Evolutionary conservation across 129 eudicot genomes (phyloP).

Genomic region (Tanacetum coccineum): DNA sequence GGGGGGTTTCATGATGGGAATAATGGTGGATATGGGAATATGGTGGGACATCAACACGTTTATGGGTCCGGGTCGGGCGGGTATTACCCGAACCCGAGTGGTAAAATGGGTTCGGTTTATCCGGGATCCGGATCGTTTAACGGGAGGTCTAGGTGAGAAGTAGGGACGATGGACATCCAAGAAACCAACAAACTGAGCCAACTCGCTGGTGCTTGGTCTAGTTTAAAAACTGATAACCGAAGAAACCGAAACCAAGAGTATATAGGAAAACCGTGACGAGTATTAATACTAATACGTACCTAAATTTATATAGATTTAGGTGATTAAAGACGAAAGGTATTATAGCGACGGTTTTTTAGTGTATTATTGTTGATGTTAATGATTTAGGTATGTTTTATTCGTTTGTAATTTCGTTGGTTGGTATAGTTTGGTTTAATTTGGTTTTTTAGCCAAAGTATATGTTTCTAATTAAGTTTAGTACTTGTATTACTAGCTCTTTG

Average conservation of each 20-base stretch:
- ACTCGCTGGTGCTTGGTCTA: too few species aligned
- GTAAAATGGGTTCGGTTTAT: constrained; percentile 46
- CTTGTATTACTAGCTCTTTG: neutral
- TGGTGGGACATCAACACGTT: constrained; percentile 43
- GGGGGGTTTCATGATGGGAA: constrained; percentile 28
- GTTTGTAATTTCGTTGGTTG: constrained; percentile 8
- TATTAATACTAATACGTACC: constrained; percentile 5
- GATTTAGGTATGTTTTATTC: constrained; percentile 16
- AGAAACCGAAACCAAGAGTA: neutral
- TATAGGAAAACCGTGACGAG: constrained; percentile 11
- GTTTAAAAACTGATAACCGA: too few species aligned
- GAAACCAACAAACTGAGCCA: too few species aligned
- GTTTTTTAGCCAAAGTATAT: constrained; percentile 7
- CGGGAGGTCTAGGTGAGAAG: constrained; percentile 42
- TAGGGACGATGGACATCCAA: too few species aligned
- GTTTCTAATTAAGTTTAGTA: neutral
- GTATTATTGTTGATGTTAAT: constrained; percentile 2
- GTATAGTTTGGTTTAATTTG: constrained; percentile 2
- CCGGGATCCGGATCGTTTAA: constrained; percentile 39
- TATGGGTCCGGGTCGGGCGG: constrained; percentile 48
- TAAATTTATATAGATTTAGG: constrained; percentile 22
- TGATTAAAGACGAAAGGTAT: constrained; percentile 14
- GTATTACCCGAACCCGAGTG: constrained; percentile 41
- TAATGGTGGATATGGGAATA: constrained; percentile 27
- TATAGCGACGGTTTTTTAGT: constrained; percentile 17